Base-by-base conservation (phyloP, 2,329 filamentous ascomycete species). In the Aspergillus eucalypticola region DNA sequence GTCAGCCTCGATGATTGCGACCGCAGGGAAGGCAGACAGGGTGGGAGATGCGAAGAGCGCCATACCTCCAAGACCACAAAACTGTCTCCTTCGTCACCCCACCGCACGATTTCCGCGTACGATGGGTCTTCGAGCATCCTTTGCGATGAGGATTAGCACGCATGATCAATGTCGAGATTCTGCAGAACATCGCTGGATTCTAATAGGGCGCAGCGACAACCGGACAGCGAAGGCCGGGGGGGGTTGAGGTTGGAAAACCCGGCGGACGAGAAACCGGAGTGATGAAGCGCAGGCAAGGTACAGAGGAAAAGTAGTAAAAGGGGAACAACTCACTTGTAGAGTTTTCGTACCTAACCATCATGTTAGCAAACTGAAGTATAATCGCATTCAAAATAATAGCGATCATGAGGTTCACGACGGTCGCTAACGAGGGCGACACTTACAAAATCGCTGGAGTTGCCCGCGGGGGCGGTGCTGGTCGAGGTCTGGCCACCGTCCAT, bases 61-160 rank as follows among this genome's bases (percentile, higher is more conserved):
- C 74, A 63, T 83, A 97, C 95, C 86, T 99, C 95, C 56, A 98
- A 83, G 54, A 99, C 96, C 60, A 99, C 94, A 73, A 99, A 99
- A 68, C 92, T 96, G 73, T 97, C 91, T 56, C 92, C 93, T 65
- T 93, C 89, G 67, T 96, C 92, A 61, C 93, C 93, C 95, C 95
- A 99, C 78, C 94, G 86, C 52, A 98, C 95, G 62, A 98, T 93
- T 62, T 90, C 89, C 69, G 93, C 88, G 76, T 99, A 96, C 56
- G 91, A 89, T 38, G 93, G 93, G 72, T 96, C 96, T 78, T 98
- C 94, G 71, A 99, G 83, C 95, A 99, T 99, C 76, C 92, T 96
- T 73, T 27, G 54, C 48, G 23, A 61, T 62, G 54, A 54, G 60
- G 32, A 55, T 64, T 44, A 64, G 61, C 55, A 25, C n/a, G 25